Evolutionary conservation across 345 rosid species (phyloP).

Genomic region (Sonneratia alba): DNA sequence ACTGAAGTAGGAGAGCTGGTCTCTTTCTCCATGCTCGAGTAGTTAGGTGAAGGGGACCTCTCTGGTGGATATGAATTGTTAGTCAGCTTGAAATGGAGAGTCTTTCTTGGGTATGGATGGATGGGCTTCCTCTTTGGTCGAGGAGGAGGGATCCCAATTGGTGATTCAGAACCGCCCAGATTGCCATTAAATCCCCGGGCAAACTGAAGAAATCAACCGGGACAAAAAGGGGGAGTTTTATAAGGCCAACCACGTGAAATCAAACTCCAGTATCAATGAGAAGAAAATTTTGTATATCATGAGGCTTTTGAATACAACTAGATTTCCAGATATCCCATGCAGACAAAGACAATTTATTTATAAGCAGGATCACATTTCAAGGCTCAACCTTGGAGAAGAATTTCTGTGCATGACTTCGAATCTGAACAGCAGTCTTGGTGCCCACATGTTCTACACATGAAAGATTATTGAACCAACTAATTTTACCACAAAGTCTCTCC

Average conservation of each 20-base stretch:
- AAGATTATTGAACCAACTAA: constrained; percentile 11
- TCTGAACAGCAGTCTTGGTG: constrained; percentile 85
- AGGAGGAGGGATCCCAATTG: constrained; percentile 78
- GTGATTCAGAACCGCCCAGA: constrained; percentile 20
- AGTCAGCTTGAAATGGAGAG: constrained; percentile 14
- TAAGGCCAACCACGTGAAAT: not conserved
- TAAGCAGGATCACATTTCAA: constrained; percentile 1
- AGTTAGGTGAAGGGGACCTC: constrained; percentile 32
- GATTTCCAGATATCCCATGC: constrained; percentile 1
- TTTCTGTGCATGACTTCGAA: constrained; percentile 96
- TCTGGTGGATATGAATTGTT: constrained; percentile 20
- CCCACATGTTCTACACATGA: constrained; percentile 64
- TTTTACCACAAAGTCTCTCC: not conserved
- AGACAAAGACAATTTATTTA: not conserved
- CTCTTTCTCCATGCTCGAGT: constrained; percentile 30
- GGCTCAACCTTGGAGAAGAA: constrained; percentile 72
- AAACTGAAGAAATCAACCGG: constrained; percentile 24
- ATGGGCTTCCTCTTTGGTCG: constrained; percentile 76
- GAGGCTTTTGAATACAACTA: not conserved
- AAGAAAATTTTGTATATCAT: not conserved
- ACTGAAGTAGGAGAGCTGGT: constrained; percentile 53
- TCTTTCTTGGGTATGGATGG: constrained; percentile 80
- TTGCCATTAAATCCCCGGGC: constrained; percentile 35
- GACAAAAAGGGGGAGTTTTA: constrained; percentile 7
- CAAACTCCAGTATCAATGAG: not conserved